phyloP scores from a whole-genome alignment of 331 rosid species.

The Quercus phellos region DNA sequence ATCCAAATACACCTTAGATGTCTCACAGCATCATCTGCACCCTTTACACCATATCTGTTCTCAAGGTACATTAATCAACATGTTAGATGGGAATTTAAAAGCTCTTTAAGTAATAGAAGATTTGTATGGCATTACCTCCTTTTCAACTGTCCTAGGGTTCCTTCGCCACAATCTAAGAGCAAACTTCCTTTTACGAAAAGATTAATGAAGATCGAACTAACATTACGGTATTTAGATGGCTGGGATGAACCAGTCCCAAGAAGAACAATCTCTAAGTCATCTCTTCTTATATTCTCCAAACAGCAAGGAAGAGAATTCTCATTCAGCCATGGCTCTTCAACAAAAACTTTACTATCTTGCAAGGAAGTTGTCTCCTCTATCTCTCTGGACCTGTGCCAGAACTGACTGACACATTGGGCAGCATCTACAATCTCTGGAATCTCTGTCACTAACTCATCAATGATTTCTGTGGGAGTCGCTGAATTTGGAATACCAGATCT shows the following conservation, averaged over 20 bases:
- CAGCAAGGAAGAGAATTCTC: slow-evolving; percentile 59
- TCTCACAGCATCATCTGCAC: slow-evolving; percentile 76
- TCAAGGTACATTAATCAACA: slow-evolving; percentile 25
- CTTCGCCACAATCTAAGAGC: slow-evolving; percentile 93
- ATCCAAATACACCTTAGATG: slow-evolving; percentile 75
- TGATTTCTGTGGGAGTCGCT: slow-evolving; percentile 42
- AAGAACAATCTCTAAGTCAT: slow-evolving; percentile 92
- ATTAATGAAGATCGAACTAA: slow-evolving; percentile 74
- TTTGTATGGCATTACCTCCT: slow-evolving; percentile 49
- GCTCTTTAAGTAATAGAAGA: slow-evolving; percentile 7
- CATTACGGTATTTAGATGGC: slow-evolving; percentile 93
- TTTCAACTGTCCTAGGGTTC: slow-evolving; percentile 90
- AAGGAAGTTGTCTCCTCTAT: slow-evolving; percentile 26
- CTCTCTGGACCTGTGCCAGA: slow-evolving; percentile 45
- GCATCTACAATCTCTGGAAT: slow-evolving; percentile 82
- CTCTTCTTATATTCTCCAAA: slow-evolving; percentile 73
- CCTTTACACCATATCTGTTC: slow-evolving; percentile 75
- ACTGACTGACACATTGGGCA: slow-evolving; percentile 53
- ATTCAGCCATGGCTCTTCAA: slow-evolving; percentile 82
- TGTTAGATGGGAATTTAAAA: slow-evolving; percentile 18
- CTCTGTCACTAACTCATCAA: slow-evolving; percentile 59
- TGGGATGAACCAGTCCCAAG: slow-evolving; percentile 97
- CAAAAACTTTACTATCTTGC: slow-evolving; percentile 28
- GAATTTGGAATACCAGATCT: slow-evolving; percentile 61
- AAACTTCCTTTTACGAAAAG: slow-evolving; percentile 79